phyloP scores from a whole-genome alignment of 306 rosid species.

The Prunus padus region DNA sequence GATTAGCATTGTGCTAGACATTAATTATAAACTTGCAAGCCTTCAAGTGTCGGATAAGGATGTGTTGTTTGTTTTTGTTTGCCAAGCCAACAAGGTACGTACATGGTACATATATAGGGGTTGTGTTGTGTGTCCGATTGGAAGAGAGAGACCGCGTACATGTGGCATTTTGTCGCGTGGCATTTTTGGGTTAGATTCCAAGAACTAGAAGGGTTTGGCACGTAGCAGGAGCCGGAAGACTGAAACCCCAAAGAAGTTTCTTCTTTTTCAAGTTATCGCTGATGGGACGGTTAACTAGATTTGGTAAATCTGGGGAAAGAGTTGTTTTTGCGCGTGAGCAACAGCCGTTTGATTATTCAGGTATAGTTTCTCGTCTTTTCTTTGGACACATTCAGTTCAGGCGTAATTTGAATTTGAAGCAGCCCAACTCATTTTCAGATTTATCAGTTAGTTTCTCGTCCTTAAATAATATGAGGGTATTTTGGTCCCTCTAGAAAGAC shows the following conservation, averaged over 20 bases:
- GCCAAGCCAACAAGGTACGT: not conserved
- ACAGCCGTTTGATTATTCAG: not conserved
- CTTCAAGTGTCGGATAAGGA: not conserved
- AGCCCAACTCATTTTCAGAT: not conserved
- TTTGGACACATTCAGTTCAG: not conserved
- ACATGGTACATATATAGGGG: not conserved
- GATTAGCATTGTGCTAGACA: constrained; percentile 21
- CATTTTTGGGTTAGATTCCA: not conserved
- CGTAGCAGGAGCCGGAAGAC: not conserved
- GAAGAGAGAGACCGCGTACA: constrained; percentile 2
- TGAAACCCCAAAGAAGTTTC: not conserved
- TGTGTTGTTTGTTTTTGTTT: not conserved
- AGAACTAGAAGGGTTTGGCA: not conserved
- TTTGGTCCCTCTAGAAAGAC: not conserved
- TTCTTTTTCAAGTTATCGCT: not conserved
- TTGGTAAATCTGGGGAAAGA: no score
- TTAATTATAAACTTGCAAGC: not conserved
- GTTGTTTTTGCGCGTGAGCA: not conserved
- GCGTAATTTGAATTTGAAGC: no score
- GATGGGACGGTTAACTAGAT: not conserved
- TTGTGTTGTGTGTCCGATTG: not conserved
- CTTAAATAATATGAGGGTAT: not conserved
- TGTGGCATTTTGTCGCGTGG: not conserved
- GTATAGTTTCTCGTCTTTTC: not conserved
- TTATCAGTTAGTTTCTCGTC: not conserved